Percentiles rank a stretch among this genome's conserved stretches.
These are phyloP conservation scores for Pulveroboletus sp. DNA, from an alignment of 768 basidiomycete genomes.

Conservation along the genomic window DNA sequence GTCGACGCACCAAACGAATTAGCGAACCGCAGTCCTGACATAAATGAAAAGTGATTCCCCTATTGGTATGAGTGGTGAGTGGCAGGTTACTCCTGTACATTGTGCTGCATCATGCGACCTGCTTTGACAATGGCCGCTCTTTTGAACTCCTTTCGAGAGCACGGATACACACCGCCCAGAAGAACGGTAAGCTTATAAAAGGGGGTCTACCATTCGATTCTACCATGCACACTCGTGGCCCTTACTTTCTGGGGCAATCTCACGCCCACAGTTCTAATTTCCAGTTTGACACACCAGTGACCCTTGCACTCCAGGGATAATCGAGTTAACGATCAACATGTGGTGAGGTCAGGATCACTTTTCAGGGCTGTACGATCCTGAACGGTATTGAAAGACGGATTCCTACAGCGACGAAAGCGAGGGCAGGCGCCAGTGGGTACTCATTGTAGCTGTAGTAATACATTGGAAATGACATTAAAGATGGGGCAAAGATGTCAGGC, in stretches of 20 bases:
- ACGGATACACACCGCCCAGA: conserved; percentile 7
- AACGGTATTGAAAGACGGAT: not conserved
- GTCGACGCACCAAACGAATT: not conserved
- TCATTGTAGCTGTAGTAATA: not conserved
- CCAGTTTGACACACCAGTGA: not conserved
- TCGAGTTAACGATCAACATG: not conserved
- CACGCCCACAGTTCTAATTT: conserved; percentile 2
- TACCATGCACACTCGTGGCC: conserved; percentile 4
- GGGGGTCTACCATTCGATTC: not conserved
- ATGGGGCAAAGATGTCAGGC: not conserved
- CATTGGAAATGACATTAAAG: not conserved
- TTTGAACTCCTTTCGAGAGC: conserved; percentile 5
- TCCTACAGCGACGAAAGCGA: not conserved
- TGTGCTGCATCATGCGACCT: conserved; percentile 5
- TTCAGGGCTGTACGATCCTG: not conserved
- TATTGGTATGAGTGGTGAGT: conserved; percentile 4
- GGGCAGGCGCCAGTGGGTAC: conserved; percentile 6
- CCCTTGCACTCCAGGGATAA: not conserved
- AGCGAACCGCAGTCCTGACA: not conserved
- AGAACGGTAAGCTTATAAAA: conserved; percentile 6
- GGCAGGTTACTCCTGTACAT: conserved; percentile 6
- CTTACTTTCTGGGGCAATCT: not conserved
- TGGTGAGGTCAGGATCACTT: not conserved
- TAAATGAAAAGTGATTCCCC: conserved; percentile 2
- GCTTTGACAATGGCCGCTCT: conserved; percentile 7